Evolutionary conservation across 257 asterid species (phyloP), one percentile per base, ranked within the genome.

Genomic region (Prunella vulgaris): DNA sequence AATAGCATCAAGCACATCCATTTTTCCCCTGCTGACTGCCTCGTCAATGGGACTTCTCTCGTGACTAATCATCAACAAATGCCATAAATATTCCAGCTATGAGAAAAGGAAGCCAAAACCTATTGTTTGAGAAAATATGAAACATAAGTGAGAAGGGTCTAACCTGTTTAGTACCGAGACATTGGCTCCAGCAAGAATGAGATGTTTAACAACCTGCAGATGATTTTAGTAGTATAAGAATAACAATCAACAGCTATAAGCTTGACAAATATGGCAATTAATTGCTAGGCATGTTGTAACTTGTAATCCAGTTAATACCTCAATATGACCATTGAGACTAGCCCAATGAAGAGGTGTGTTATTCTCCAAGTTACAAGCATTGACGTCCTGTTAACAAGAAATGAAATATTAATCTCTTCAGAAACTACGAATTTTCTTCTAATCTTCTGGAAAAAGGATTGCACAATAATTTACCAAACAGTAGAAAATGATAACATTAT

Each of bases 261-360:
- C 68, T 21, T 17, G 25, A 28, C 21, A 12, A 13, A 25, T 6
- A 64, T 33, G n/a, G 12, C 8, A 63, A 37, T 8, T 10, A 30
- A n/a, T 17, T 18, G 46, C 1, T 42, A 27, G 73, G 21, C 13
- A 70, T 28, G 42, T 21, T 33, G 42, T 25, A 42, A 37, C 38
- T 21, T 33, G 42, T 25, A 42, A 30, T 44, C 20, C 28, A 27
- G 52, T 69, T 48, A 24, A 25, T 73, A 93, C 98, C 96, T 90
- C 99, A 6, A 85, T 72, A 75, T 84, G 96, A 57, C 95, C 97
- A 20, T 94, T 94, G 65, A 94, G 86, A 79, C 96, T 82, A 76
- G 97, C 99, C 96, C 95, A 94, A 66, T 94, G 99, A 71, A 94
- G 97, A 60, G 99, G 95, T 9, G 97, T 87, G 74, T 94, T 94